Evolutionary conservation across 2,329 filamentous ascomycete genomes (phyloP).

Genomic region (Phaeosphaeriaceae sp.): DNA sequence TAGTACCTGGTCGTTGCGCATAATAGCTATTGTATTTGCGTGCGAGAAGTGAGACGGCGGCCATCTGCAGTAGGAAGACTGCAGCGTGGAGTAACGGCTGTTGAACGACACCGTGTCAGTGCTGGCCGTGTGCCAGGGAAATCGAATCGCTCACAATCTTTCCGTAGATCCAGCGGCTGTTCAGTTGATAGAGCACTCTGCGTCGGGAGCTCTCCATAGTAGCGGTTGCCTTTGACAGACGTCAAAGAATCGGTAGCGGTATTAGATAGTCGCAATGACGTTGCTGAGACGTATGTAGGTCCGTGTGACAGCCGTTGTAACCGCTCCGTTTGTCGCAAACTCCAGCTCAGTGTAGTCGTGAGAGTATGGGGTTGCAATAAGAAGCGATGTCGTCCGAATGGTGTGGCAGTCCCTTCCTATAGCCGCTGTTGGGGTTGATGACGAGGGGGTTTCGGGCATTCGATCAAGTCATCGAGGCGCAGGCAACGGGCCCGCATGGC

Average conservation of each 20-base stretch:
- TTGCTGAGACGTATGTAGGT: slow-evolving; percentile 30
- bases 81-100: slow-evolving; percentile 88
- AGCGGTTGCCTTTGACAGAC: slow-evolving; percentile 23
- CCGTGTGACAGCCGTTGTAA: slow-evolving; percentile 23
- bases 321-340: slow-evolving; percentile 12
- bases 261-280: slow-evolving; percentile 36
- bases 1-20: slow-evolving; percentile 80
- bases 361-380: slow-evolving; percentile 9
- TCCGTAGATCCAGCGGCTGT: slow-evolving; percentile 75
- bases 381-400: slow-evolving; percentile 10
- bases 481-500: slow-evolving; percentile 17
- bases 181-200: slow-evolving; percentile 69
- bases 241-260: slow-evolving; percentile 22
- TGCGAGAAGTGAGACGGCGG: slow-evolving; percentile 78
- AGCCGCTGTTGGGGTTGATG: slow-evolving; percentile 16
- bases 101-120: slow-evolving; percentile 17
- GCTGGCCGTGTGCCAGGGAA: not conserved
- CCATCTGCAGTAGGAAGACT: slow-evolving; percentile 88
- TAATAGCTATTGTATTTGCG: slow-evolving; percentile 95
- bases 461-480: slow-evolving; percentile 16
- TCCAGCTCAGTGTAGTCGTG: slow-evolving; percentile 6
- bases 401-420: slow-evolving; percentile 21
- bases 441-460: slow-evolving; percentile 11
- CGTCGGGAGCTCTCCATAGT: slow-evolving; percentile 55
- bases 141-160: slow-evolving; percentile 64